Conservation (phyloP, 305 asterid genomes). For the Fraxinus floribunda region DNA sequence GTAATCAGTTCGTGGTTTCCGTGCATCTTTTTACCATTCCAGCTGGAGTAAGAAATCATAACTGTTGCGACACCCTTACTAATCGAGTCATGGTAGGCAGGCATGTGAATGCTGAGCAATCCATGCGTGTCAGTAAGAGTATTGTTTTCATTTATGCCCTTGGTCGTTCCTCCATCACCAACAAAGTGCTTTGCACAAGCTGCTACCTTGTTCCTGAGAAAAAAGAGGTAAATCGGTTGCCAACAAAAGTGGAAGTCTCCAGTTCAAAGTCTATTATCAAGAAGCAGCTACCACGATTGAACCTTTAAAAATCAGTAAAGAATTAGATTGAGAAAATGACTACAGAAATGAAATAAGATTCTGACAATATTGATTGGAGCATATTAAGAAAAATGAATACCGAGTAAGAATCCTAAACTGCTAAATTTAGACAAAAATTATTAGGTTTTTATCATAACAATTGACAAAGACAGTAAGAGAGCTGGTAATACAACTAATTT, state of each 20-base stretch:
- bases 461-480: slow-evolving; percentile 4
- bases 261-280: slow-evolving; percentile 1
- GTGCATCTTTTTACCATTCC: slow-evolving; percentile 83
- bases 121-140: slow-evolving; percentile 59
- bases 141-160: slow-evolving; percentile 68
- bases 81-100: slow-evolving; percentile 67
- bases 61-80: slow-evolving; percentile 71
- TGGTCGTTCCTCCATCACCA: slow-evolving; percentile 85
- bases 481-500: neutral
- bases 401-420: neutral
- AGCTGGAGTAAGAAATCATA: slow-evolving; percentile 86
- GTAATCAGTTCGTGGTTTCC: slow-evolving; percentile 65
- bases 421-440: neutral
- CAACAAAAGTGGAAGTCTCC: neutral
- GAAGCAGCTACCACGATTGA: neutral
- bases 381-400: neutral
- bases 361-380: neutral
- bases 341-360: slow-evolving; percentile 3
- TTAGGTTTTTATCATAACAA: neutral
- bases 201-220: slow-evolving; percentile 69
- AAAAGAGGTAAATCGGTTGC: slow-evolving; percentile 13
- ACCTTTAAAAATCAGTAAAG: slow-evolving; percentile 4
- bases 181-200: slow-evolving; percentile 94
- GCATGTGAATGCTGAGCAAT: slow-evolving; percentile 81
- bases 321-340: slow-evolving; percentile 6